Conservation (phyloP, 108 stramenopile genomes). For the Nitzschia sp. region DNA sequence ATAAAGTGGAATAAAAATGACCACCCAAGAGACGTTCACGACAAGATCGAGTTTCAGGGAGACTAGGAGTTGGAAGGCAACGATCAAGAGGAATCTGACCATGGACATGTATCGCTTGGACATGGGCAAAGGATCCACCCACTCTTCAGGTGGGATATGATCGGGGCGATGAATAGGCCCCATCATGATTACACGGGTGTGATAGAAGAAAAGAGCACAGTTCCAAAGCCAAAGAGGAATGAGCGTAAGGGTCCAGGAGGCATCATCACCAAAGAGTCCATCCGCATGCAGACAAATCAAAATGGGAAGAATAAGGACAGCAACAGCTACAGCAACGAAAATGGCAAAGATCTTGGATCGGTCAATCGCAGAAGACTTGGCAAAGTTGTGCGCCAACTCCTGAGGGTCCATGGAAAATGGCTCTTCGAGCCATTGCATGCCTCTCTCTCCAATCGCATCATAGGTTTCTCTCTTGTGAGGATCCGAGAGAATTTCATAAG, state of each 20-base stretch:
- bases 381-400: conserved; percentile 86
- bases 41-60: conserved; percentile 63
- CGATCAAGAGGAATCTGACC: conserved; percentile 56
- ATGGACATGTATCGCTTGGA: conserved; percentile 54
- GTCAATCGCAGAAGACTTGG: conserved; percentile 63
- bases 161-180: conserved; percentile 79
- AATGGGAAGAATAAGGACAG: conserved; percentile 64
- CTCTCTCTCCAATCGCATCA: conserved; percentile 86
- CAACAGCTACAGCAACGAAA: conserved; percentile 67
- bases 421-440: conserved; percentile 87
- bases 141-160: conserved; percentile 77
- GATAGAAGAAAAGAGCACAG: conserved; percentile 69
- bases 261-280: conserved; percentile 58
- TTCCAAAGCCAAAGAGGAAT: conserved; percentile 85
- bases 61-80: conserved; percentile 64
- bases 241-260: conserved; percentile 69
- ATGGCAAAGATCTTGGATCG: conserved; percentile 86
- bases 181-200: conserved; percentile 75
- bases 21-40: conserved; percentile 47
- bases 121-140: conserved; percentile 89
- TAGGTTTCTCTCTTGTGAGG: conserved; percentile 85
- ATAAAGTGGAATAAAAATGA: conserved; percentile 73
- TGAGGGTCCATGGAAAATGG: conserved; percentile 85
- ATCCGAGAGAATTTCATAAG: conserved; percentile 87
- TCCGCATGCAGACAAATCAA: conserved; percentile 81